Conservation (phyloP, 2,329 filamentous ascomycete species). For the Colletotrichum liriopes region DNA sequence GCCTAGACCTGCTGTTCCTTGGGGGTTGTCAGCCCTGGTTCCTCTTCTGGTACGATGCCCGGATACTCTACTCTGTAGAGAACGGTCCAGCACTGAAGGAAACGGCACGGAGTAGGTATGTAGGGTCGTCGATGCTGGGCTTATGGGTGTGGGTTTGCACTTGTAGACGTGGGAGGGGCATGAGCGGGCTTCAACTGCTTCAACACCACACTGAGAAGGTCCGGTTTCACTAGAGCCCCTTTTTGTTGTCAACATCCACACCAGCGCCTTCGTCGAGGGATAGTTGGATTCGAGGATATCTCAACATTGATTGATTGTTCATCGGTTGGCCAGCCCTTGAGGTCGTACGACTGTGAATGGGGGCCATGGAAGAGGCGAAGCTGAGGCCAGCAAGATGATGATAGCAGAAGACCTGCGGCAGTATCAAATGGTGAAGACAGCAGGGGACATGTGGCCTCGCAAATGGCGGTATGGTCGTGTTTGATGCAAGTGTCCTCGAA, state of each 20-base stretch:
- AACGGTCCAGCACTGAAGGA: neutral
- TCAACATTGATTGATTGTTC: neutral
- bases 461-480: no score
- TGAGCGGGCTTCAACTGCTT: neutral
- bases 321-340: no score
- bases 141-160: neutral
- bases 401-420: no score
- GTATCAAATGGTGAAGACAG: no score
- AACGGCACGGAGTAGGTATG: no score
- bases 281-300: neutral
- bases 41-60: neutral
- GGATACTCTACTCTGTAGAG: neutral
- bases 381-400: no score
- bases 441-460: no score
- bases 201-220: neutral
- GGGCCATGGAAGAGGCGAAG: no score
- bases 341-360: no score
- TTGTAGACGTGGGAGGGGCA: neutral
- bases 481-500: neutral
- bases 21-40: neutral
- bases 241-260: no score
- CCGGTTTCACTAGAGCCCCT: neutral
- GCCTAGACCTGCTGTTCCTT: slow-evolving; percentile 40
- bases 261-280: neutral
- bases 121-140: neutral